A percentile compares a stretch with the other conserved stretches of the same genome.
These are phyloP conservation scores for Pichia sp. DNA, from an alignment of 1,139 yeast genomes.

Conservation along the genomic window DNA sequence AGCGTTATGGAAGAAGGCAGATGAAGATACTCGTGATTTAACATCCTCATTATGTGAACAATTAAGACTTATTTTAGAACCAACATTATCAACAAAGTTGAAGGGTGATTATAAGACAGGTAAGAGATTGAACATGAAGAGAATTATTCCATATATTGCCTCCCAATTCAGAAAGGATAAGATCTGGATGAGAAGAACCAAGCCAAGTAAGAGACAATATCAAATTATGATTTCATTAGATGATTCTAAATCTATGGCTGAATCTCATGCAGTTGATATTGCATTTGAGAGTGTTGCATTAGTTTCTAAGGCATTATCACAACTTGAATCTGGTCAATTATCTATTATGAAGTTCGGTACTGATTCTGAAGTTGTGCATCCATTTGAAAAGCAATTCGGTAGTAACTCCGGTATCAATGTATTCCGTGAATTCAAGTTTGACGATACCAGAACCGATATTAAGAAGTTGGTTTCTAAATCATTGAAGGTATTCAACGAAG, in stretches of 20 bases:
- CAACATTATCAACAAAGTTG: conserved; percentile 90
- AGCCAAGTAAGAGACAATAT: conserved; percentile 95
- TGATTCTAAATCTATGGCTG: conserved; percentile 97
- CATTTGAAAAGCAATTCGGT: conserved; percentile 82
- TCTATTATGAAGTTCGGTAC: conserved; percentile 93
- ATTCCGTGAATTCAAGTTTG: conserved; percentile 89
- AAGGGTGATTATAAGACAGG: conserved; percentile 98
- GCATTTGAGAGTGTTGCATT: conserved; percentile 95
- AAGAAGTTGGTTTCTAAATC: conserved; percentile 70
- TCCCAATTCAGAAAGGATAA: conserved; percentile 97
- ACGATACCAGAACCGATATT: conserved; percentile 85
- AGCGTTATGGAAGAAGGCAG: conserved; percentile 79
- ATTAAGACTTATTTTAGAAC: conserved; percentile 87
- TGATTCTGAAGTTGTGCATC: conserved; percentile 79
- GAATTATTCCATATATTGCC: conserved; percentile 97
- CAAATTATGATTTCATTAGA: conserved; percentile 98
- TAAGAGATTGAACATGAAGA: conserved; percentile 93
- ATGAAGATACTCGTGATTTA: conserved; percentile 78
- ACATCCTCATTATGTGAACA: conserved; percentile 92
- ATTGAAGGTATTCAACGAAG: conserved; percentile 70
- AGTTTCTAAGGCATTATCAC: conserved; percentile 91
- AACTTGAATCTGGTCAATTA: conserved; percentile 91
- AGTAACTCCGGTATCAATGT: conserved; percentile 81
- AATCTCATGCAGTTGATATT: conserved; percentile 82
- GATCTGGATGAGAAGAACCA: conserved; percentile 97